Evolutionary conservation across 306 rosid genomes (phyloP), one percentile per base, ranked within the genome.

Genomic region (Datisca glomerata): DNA sequence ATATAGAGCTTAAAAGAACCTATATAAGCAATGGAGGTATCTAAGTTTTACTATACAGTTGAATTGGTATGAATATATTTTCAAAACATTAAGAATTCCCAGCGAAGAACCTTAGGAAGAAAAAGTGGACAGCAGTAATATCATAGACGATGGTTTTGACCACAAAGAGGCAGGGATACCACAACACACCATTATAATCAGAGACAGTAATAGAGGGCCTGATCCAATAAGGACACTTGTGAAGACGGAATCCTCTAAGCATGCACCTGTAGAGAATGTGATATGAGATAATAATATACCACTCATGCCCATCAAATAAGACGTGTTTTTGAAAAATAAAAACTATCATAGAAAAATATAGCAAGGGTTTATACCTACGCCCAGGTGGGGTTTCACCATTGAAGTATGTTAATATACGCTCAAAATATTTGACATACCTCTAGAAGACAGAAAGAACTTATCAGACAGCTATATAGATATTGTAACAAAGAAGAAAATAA

Each of bases 201-300:
- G 86, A 84, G 57, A 84, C 73, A 21, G 96, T 91, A 49, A 91
- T 71, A 41, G 93, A 72, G 37, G 96, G 98, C 73, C 96, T 78
- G 65, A 84, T 78, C 98, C 96, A 91, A 66, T 84, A 91, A 23
- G 96, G 98, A 67, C 98, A 91, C 56, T 96, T 75, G 71, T 80
- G 94, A 61, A 91, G 93, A 41, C 96, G 86, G 61, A 91, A 80
- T 39, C 98, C 96, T 70, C 98, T 73, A 60, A 91, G 94, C 87
- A 91, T 81, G 67, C 96, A 91, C 71, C 98, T 91, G 66, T 19
- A 46, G 10, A 49, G 21, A 41, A 60, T 27, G 25, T 27, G 19
- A 56, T 51, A 61, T 11, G n/a, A 31, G n/a, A 8, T 31, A 31
- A 31, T 8, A 31, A 14, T 31, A 31, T 8, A 31, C n/a, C 36